Evolutionary conservation across 306 rosid species (phyloP), one percentile per base, ranked within the genome.

Genomic region (Dalbergia cultrata): DNA sequence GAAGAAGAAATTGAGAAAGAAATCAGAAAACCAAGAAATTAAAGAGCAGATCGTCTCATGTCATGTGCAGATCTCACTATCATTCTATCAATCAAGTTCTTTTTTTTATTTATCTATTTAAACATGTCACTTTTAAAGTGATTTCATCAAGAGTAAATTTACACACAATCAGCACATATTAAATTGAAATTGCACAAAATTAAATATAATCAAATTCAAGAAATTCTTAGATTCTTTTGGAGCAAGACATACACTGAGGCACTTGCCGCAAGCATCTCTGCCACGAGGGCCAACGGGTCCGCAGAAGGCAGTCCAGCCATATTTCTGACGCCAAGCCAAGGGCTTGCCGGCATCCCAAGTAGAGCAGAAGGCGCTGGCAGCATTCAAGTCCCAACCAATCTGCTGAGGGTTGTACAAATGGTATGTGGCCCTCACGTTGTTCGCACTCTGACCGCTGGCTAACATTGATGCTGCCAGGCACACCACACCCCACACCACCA

Each of bases 311-410:
- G 94, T 90, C 97, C 96, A 93, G 3, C 90, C 90, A 41, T 90
- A 89, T 70, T 84, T 89, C 22, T 77, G 69, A 6, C 96, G 90
- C 91, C 91, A 89, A 0, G 76, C 6, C 11, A 87, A 47, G 59
- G 97, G 74, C 80, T 85, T 52, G 72, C 77, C 13, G 13, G 91
- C 95, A 58, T 92, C 94, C 97, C 95, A 93, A 0, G 96, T 89
- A 0, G 97, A 50, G 83, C 96, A 90, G 56, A 14, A 93, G 5
- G 74, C 90, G n/a, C 91, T 67, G 3, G 75, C 96, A 0, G 73
- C 58, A 9, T 14, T 35, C 34, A 72, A 67, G 67, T 85, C 67
- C 91, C 91, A 89, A 8, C 86, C 86, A 45, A 58, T 80, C 13
- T 89, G 19, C 52, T 88, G 85, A 0, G 94, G 93, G 41, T 90